These are phyloP conservation scores for Cladosporium colombiae DNA, from an alignment of 2,329 filamentous ascomycete genomes.

Conservation along the genomic window DNA sequence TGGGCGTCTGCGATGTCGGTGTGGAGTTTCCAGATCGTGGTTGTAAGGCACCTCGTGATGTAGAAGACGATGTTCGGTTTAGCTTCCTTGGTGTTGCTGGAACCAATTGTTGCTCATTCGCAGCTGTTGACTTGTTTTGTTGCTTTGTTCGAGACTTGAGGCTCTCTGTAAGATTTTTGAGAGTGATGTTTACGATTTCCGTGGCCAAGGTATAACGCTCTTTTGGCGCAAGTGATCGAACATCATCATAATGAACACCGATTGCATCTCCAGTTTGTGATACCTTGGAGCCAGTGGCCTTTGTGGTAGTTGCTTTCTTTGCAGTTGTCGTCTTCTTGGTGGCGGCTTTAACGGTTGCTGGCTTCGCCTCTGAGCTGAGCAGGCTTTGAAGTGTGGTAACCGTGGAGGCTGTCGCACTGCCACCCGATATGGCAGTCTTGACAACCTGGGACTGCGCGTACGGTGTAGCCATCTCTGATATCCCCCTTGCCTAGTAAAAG, in stretches of 20 bases:
- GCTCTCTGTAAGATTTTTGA: slow-evolving; percentile 69
- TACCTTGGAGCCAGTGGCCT: slow-evolving; percentile 16
- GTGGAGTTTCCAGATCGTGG: slow-evolving; percentile 48
- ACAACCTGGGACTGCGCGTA: slow-evolving; percentile 24
- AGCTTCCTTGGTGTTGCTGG: slow-evolving; percentile 51
- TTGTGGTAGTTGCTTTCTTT: background rate
- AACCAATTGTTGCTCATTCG: slow-evolving; percentile 52
- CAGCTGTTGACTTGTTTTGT: slow-evolving; percentile 20
- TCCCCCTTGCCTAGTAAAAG: background rate
- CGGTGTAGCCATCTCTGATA: slow-evolving; percentile 23
- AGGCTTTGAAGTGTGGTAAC: slow-evolving; percentile 31
- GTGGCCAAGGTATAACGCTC: slow-evolving; percentile 70
- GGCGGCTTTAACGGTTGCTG: background rate
- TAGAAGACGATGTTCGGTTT: slow-evolving; percentile 7
- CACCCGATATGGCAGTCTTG: slow-evolving; percentile 25
- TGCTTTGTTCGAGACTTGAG: slow-evolving; percentile 49
- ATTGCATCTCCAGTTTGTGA: background rate
- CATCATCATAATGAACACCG: slow-evolving; percentile 6
- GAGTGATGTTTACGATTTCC: slow-evolving; percentile 68
- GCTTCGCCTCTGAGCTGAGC: slow-evolving; percentile 25
- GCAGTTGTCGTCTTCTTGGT: slow-evolving; percentile 7
- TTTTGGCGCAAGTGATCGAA: slow-evolving; percentile 39
- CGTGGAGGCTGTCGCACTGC: slow-evolving; percentile 28
- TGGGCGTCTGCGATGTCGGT: slow-evolving; percentile 55
- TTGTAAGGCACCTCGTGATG: slow-evolving; percentile 38